Evolutionary conservation across 2,329 filamentous ascomycete species (phyloP).

Genomic region (Calonectria fujianensis): DNA sequence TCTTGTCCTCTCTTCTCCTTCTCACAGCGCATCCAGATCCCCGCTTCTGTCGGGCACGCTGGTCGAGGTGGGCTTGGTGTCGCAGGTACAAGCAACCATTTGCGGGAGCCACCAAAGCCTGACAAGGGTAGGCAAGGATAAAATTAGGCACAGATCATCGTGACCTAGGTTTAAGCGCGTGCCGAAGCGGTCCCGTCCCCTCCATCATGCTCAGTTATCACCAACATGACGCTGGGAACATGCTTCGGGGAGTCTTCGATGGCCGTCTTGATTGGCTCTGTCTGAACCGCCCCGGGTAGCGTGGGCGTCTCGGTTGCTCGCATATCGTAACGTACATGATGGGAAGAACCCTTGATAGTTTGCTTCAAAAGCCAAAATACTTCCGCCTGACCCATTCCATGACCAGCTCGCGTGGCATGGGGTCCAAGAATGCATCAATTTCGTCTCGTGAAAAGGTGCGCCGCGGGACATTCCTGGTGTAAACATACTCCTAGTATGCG

Average conservation of each 20-base stretch:
- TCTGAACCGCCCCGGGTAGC: slow-evolving; percentile 4
- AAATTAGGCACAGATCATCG: slow-evolving; percentile 21
- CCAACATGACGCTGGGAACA: slow-evolving; percentile 22
- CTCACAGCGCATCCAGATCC: slow-evolving; percentile 17
- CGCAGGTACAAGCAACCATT: slow-evolving; percentile 19
- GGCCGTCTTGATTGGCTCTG: slow-evolving; percentile 16
- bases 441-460: not conserved
- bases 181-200: slow-evolving; percentile 19
- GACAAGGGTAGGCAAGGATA: slow-evolving; percentile 3
- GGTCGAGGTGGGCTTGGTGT: slow-evolving; percentile 23
- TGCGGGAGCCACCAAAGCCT: slow-evolving; percentile 10
- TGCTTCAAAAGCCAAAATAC: slow-evolving; percentile 21
- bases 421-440: slow-evolving; percentile 14
- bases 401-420: slow-evolving; percentile 18
- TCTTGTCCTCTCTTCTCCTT: slow-evolving; percentile 2
- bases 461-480: slow-evolving; percentile 10
- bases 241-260: not conserved
- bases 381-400: slow-evolving; percentile 21
- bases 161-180: slow-evolving; percentile 16
- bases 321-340: not conserved
- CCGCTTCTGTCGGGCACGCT: slow-evolving; percentile 16
- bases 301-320: slow-evolving; percentile 19
- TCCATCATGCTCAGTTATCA: slow-evolving; percentile 21
- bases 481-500: slow-evolving; percentile 39
- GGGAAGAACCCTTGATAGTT: slow-evolving; percentile 14